These are phyloP conservation scores for Hericium rajendrae DNA, from an alignment of 768 basidiomycete species.

Conservation along the genomic window DNA sequence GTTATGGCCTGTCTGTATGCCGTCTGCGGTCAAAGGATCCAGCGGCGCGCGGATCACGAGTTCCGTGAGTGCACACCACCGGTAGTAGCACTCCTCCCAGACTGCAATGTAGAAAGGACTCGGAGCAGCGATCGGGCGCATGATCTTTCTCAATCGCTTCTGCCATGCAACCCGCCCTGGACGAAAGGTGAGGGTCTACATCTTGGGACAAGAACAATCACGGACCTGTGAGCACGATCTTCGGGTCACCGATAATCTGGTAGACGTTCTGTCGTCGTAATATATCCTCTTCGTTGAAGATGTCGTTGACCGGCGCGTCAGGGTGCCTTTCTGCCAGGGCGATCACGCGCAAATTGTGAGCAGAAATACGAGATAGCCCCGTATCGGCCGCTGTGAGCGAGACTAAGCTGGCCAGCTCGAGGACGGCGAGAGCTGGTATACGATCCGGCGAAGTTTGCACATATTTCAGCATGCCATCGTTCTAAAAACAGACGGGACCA, in stretches of 20 bases:
- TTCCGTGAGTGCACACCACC: conserved; percentile 62
- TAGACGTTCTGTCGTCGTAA: conserved; percentile 66
- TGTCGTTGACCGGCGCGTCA: conserved; percentile 40
- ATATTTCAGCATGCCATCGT: conserved; percentile 31
- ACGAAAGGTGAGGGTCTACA: background rate
- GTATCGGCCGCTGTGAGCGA: conserved; percentile 62
- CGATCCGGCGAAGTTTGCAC: conserved; percentile 45
- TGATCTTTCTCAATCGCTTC: conserved; percentile 65
- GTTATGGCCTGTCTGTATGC: conserved; percentile 19
- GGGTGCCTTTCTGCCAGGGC: conserved; percentile 59
- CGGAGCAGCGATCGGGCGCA: conserved; percentile 54
- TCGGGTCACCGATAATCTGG: conserved; percentile 72
- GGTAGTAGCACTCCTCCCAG: conserved; percentile 76
- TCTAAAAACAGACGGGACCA: background rate
- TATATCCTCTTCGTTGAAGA: conserved; percentile 48
- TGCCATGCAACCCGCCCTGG: conserved; percentile 72
- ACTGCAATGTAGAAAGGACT: conserved; percentile 64
- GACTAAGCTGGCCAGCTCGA: conserved; percentile 66
- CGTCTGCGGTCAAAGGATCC: conserved; percentile 21
- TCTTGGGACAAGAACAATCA: conserved; percentile 17
- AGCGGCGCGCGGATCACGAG: conserved; percentile 33
- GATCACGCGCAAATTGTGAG: conserved; percentile 57
- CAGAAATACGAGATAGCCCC: conserved; percentile 57
- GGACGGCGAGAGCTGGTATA: conserved; percentile 52
- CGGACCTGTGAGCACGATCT: conserved; percentile 55